Conservation (phyloP, 2,329 filamentous ascomycete species). For the Chaetoscypha palmicola region DNA sequence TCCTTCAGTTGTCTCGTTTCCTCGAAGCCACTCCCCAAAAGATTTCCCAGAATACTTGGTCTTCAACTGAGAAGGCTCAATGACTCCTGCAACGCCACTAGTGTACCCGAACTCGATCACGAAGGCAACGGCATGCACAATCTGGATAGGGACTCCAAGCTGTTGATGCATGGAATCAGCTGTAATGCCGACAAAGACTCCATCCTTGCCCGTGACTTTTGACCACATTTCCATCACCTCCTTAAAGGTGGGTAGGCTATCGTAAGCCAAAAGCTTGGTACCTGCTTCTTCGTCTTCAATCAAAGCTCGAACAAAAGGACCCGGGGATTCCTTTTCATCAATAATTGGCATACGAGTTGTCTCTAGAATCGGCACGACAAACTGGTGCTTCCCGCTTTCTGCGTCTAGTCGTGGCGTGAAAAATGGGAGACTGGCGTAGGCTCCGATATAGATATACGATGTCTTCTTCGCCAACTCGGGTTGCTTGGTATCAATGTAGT, state of each 20-base stretch:
- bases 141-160: slow-evolving; percentile 33
- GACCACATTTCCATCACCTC: slow-evolving; percentile 34
- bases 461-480: slow-evolving; percentile 27
- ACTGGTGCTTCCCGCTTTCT: slow-evolving; percentile 27
- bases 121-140: slow-evolving; percentile 33
- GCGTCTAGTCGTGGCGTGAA: slow-evolving; percentile 23
- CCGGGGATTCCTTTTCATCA: slow-evolving; percentile 34
- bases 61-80: slow-evolving; percentile 36
- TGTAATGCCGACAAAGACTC: slow-evolving; percentile 27
- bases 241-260: slow-evolving; percentile 32
- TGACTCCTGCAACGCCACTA: slow-evolving; percentile 32
- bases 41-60: slow-evolving; percentile 26
- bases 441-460: too few species aligned
- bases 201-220: slow-evolving; percentile 33
- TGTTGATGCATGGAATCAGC: slow-evolving; percentile 32
- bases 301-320: slow-evolving; percentile 38
- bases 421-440: too few species aligned
- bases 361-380: slow-evolving; percentile 28
- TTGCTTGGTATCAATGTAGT: slow-evolving; percentile 26
- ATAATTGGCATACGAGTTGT: slow-evolving; percentile 35
- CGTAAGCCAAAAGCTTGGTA: slow-evolving; percentile 40
- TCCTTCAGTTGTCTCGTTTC: not conserved
- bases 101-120: slow-evolving; percentile 37
- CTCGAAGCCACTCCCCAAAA: slow-evolving; percentile 28
- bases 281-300: slow-evolving; percentile 35